A percentile compares a stretch with the other conserved stretches of the same genome.
phyloP scores from a whole-genome alignment of 306 rosid genomes.

The Vigna hirtella region DNA sequence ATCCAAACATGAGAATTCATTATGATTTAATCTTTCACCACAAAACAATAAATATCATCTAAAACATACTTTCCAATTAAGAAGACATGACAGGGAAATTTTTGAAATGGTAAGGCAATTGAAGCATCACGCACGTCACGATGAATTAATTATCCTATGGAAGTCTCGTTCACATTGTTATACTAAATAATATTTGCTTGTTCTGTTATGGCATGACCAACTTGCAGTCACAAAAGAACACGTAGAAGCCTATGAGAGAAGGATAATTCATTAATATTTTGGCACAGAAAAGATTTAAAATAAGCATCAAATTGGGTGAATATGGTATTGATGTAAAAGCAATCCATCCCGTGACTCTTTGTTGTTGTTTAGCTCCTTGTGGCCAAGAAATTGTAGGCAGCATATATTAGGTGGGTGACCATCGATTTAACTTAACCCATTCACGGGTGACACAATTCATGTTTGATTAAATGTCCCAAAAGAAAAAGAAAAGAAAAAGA shows the following conservation, averaged over 20 bases:
- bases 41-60: too few species aligned
- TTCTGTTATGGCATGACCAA: constrained; percentile 26
- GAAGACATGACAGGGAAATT: background rate
- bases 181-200: constrained; percentile 22
- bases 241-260: constrained; percentile 32
- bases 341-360: constrained; percentile 67
- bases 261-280: constrained; percentile 2
- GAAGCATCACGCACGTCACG: constrained; percentile 24
- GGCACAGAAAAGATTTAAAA: constrained; percentile 17
- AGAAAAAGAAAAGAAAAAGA: background rate
- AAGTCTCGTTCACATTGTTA: constrained; percentile 10
- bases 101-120: constrained; percentile 10
- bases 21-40: too few species aligned
- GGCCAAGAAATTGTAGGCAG: constrained; percentile 55
- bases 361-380: constrained; percentile 67
- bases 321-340: constrained; percentile 50
- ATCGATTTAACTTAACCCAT: constrained; percentile 51
- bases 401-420: constrained; percentile 52
- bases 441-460: constrained; percentile 62
- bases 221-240: constrained; percentile 25
- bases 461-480: constrained; percentile 36
- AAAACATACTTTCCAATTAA: background rate
- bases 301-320: constrained; percentile 37
- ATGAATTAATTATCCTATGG: constrained; percentile 30
- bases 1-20: too few species aligned